phyloP scores from a whole-genome alignment of 768 basidiomycete genomes.

The Boletus patriciae region DNA sequence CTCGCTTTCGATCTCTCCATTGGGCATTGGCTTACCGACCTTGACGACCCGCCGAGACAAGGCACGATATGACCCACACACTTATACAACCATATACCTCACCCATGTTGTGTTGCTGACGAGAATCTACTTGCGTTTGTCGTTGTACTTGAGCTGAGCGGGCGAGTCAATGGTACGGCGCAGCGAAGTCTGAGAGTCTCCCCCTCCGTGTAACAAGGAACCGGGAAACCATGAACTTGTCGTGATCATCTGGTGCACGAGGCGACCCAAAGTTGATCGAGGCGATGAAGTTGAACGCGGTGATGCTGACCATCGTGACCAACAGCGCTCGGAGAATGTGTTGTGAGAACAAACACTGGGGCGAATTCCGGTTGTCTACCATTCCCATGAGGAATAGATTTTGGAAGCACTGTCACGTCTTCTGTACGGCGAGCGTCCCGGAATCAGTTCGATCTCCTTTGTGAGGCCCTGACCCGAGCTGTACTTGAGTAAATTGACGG shows the following conservation, averaged over 20 bases:
- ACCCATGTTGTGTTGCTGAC: too few species aligned
- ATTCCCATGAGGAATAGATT: conserved; percentile 90
- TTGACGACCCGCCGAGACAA: conserved; percentile 84
- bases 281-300: conserved; percentile 94
- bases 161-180: too few species aligned
- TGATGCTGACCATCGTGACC: conserved; percentile 88
- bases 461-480: conserved; percentile 77
- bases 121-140: conserved; percentile 81
- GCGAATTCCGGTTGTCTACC: conserved; percentile 61
- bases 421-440: conserved; percentile 64
- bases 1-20: too few species aligned
- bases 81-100: conserved; percentile 73
- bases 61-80: conserved; percentile 95
- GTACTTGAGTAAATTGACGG: conserved; percentile 71
- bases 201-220: conserved; percentile 98
- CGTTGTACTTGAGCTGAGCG: too few species aligned
- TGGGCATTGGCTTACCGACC: too few species aligned
- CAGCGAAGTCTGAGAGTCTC: conserved; percentile 66
- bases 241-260: conserved; percentile 88
- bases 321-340: conserved; percentile 90
- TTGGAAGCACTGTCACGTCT: conserved; percentile 81
- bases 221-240: conserved; percentile 96
- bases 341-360: conserved; percentile 87
- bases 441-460: conserved; percentile 66
- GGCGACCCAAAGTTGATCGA: conserved; percentile 79